Evolutionary conservation across 768 basidiomycete genomes (phyloP), one percentile per base, ranked within the genome.

Genomic region (Rhizopogon vulgaris): DNA sequence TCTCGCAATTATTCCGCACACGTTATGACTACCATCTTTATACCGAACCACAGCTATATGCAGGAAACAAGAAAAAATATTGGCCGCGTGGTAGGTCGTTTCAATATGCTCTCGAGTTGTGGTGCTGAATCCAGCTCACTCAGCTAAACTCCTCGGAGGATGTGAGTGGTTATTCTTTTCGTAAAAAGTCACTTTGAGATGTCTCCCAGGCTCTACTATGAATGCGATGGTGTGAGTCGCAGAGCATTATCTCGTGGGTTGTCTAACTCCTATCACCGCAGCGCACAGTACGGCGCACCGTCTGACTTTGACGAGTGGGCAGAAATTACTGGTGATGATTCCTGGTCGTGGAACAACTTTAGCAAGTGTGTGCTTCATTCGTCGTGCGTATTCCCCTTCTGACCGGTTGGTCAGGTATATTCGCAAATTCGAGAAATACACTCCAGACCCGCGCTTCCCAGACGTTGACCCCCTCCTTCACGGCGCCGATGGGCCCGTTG

Each of bases 291-390:
- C 25, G 83, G 83, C 18, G 73, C 82, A 24, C 84, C 86, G 3
- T 77, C 78, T 1, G 86, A 88, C 59, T 87, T 80, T 50, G 80
- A 87, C 56, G 78, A 86, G 63, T 86, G 83, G 77, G 80, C 78
- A 0, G 60, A 64, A 3, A 75, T 79, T 27, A 69, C 71, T 12
- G 79, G 76, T 7, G 79, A 84, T 37, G 67, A 76, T 7, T 69
- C 73, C 3, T 88, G 86, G 86, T 54, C 66, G 14, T 69, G 78
- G 79, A 64, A 74, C 37, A 73, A 78, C 34, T 73, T 87, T 56
- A 68, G 72, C 52, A 61, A 66, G 85, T 80, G 56, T 37, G 69
- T 51, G 8, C 9, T 28, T 7, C 12, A 17, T n/a, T 37, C 15
- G 11, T 34, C 4, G 6, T 14, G 4, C 18, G 38, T 41, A n/a